Evolutionary conservation across 805 yeast species (phyloP).

Genomic region (Candida boleticola): DNA sequence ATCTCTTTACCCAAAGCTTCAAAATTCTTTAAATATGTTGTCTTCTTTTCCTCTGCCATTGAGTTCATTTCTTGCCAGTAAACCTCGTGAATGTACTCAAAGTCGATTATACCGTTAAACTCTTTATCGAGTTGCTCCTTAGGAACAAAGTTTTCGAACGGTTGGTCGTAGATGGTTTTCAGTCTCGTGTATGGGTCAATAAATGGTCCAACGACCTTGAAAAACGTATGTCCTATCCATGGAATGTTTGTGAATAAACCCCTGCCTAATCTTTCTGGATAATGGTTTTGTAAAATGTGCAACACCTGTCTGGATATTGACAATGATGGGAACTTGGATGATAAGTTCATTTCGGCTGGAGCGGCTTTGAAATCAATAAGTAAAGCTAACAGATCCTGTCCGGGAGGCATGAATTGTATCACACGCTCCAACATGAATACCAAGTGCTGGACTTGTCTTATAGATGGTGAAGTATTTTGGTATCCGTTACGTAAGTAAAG

Average conservation of each 20-base stretch:
- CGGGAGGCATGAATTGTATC: constrained; percentile 54
- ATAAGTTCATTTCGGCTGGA: constrained; percentile 33
- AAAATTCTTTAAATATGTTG: constrained; percentile 33
- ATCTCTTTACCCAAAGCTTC: constrained; percentile 44
- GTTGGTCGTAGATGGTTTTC: constrained; percentile 57
- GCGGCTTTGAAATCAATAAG: constrained; percentile 55
- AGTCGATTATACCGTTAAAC: constrained; percentile 50
- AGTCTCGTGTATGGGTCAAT: constrained; percentile 58
- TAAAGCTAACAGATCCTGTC: constrained; percentile 54
- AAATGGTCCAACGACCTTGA: constrained; percentile 56
- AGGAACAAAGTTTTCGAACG: constrained; percentile 54
- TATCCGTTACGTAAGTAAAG: constrained; percentile 52
- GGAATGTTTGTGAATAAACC: constrained; percentile 57
- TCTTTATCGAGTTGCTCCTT: constrained; percentile 49
- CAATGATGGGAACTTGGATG: constrained; percentile 47
- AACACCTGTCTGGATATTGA: constrained; percentile 48
- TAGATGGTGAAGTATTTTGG: constrained; percentile 52
- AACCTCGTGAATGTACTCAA: constrained; percentile 49
- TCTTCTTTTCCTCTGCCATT: constrained; percentile 39
- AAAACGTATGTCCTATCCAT: constrained; percentile 54
- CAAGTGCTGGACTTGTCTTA: constrained; percentile 54
- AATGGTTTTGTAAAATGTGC: constrained; percentile 54
- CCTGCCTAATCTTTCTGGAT: constrained; percentile 56
- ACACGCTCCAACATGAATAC: constrained; percentile 57
- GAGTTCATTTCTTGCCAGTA: constrained; percentile 53